Base-by-base conservation (phyloP, 1,139 yeast species). In the Candida glucosophila region DNA sequence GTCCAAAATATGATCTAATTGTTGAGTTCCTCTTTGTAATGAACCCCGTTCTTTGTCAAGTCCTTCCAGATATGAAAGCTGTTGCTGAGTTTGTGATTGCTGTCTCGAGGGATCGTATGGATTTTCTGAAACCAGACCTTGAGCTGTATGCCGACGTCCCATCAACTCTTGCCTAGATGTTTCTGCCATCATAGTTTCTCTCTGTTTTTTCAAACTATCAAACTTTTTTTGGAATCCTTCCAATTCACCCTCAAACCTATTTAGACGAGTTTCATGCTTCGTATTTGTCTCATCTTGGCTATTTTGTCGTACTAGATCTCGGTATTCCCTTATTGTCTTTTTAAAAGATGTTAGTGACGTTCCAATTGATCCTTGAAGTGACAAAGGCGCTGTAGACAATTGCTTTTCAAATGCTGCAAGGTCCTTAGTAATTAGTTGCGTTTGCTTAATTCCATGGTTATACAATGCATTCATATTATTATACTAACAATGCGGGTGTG, bases 371-470 rank as follows among this genome's bases (percentile, higher is more conserved):
- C 77, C 83, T 47, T 79, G 88, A 11, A 83, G 51, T 2, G 94
- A 76, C 30, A 80, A 58, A 8, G 93, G 92, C 1, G 90, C 71
- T 5, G 74, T 66, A 15, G 74, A 64, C 8, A 83, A 67, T 34
- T 78, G 73, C 31, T 65, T 59, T 36, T 83, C 90, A 39, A 88
- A 78, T 30, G 62, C 54, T 12, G 70, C 63, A 27, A 88, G 52
- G 41, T 86, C 95, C 36, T 70, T 71, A 34, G 75, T 70, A 29
- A 88, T 55, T 20, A 77, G 65, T 42, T 75, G 83, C 20, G 86
- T 73, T 53, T 86, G 95, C 50, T 83, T 85, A 33, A 81, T 66
- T 6, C 95, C 95, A 52, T 83, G 94, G 54, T 83, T 88, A 54
- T 80, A 85, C 28, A 86, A 60, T 15, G 94, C 76, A 54, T 85